Evolutionary conservation across 306 rosid species (phyloP), one percentile per base, ranked within the genome.

Genomic region (Cicer pinnatifidum): DNA sequence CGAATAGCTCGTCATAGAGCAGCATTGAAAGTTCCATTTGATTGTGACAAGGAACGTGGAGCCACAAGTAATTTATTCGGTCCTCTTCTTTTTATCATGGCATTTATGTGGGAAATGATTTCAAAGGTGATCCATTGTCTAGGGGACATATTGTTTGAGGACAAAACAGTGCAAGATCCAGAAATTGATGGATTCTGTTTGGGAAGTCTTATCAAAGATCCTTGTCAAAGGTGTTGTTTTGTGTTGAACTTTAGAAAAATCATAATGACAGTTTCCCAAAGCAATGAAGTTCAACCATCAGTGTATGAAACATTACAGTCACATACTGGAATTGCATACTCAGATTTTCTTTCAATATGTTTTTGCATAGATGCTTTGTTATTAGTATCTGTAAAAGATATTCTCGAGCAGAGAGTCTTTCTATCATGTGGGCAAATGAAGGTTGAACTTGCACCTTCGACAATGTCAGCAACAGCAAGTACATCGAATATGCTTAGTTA

Each of bases 1-100:
- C 80, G 86, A 82, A 86, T 89, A 67, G 94, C 97, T 28, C 96
- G 97, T 70, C 81, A 70, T 69, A 88, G 90, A 84, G 97, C 95
- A 70, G 82, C 84, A 73, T 45, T 64, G 73, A 80, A 85, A 83
- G 81, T 59, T 75, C 76, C 78, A 59, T 70, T 75, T 68, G 83
- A 67, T 66, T 67, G 77, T 54, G 57, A 68, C n/a, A 67, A 79
- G 59, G 77, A 79, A 72, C 56, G 65, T 8, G 17, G 39, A 61
- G 65, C 44, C 51, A 17, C 60, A 33, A 54, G 67, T 48, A 82
- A 80, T 15, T 67, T 86, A 50, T 64, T 88, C 76, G 56, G 7
- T 48, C 75, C 71, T 73, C 48, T 87, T 72, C 70, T 83, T 54
- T 38, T 71, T 12, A 13, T 83, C 38, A 80, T 89, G 68, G 51